Base-by-base conservation (phyloP, 1,284 basidiomycete species). In the Mycena sp. region DNA sequence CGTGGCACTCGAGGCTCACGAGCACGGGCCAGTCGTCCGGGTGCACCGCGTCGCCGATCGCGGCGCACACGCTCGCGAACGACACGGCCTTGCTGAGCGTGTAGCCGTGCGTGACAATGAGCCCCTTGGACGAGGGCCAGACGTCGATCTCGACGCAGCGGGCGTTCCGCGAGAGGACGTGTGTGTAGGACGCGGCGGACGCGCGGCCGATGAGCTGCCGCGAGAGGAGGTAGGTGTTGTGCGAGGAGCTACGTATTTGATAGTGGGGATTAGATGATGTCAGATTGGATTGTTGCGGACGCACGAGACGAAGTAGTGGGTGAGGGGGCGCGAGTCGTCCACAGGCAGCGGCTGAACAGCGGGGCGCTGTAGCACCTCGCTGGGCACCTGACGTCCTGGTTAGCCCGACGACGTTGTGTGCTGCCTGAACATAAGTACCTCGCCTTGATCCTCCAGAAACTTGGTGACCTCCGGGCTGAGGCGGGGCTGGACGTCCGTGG, bases 91-190 rank as follows among this genome's bases (percentile, higher is more conserved):
- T 78, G 61, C 80, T 84, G 58, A 86, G 77, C 0, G 87, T 88
- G 67, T 84, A 78, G 0, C 87, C 87, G 67, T 90, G 88, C 0
- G 85, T 90, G 32, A 89, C 87, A 55, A 88, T 77, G 26, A 84
- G 81, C 12, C 84, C 85, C 45, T 80, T 76, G 2, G 78, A 76
- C 5, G 83, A 82, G 12, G 86, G 81, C 89, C 89, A 91, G 16
- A 87, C 87, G 68, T 91, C 89, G 60, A 90, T 88, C 72, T 91
- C 89, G 74, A 91, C 85, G 69, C 87, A 90, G 37, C 87, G 81
- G 5, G 81, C 85, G 46, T 82, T 80, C 5, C 83, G 80, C 26
- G 76, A 75, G 16, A 90, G 74, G 41, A 88, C 86, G 63, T 87
- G 82, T 4, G 78, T 82, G 70, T 90, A 90, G 0, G 81, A 81